Conservation (phyloP, 306 rosid species). For the Dalbergia cultrata region DNA sequence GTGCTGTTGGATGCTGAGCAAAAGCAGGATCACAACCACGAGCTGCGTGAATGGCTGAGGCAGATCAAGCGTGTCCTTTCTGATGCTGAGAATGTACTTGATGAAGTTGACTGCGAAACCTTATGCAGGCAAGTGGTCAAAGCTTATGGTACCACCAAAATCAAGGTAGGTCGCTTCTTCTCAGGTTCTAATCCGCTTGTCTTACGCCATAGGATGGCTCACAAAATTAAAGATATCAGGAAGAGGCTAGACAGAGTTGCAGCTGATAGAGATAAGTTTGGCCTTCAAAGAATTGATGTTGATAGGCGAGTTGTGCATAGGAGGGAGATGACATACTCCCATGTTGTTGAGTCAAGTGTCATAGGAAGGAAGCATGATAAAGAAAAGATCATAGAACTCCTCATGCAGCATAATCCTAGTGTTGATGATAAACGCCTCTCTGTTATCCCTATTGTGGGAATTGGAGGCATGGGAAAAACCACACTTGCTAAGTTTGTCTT, state of each 20-base stretch:
- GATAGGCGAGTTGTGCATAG: not conserved
- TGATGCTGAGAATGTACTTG: too few relatives aligned
- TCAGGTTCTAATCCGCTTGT: too few relatives aligned
- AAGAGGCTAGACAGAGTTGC: constrained; percentile 39
- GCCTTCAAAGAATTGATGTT: not conserved
- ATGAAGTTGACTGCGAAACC: too few relatives aligned
- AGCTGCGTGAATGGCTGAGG: too few relatives aligned
- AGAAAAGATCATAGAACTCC: not conserved
- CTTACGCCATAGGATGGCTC: too few relatives aligned
- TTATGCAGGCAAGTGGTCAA: too few relatives aligned
- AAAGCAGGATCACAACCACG: too few relatives aligned
- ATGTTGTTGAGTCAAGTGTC: constrained; percentile 7
- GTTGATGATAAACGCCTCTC: not conserved
- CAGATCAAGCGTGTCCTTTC: too few relatives aligned
- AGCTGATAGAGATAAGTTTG: constrained; percentile 26
- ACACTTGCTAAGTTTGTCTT: constrained; percentile 42
- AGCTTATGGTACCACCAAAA: too few relatives aligned
- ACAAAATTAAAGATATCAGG: too few relatives aligned
- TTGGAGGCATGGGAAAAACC: constrained; percentile 50
- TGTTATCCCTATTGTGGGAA: constrained; percentile 50
- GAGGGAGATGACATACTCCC: constrained; percentile 27
- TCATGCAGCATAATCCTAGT: not conserved
- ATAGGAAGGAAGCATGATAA: constrained; percentile 35
- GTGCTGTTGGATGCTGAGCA: too few relatives aligned
- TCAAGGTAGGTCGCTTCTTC: too few relatives aligned